Evolutionary conservation across 2,329 filamentous ascomycete species (phyloP), one percentile per base, ranked within the genome.

Genomic region (Cladobotryum protrusum): DNA sequence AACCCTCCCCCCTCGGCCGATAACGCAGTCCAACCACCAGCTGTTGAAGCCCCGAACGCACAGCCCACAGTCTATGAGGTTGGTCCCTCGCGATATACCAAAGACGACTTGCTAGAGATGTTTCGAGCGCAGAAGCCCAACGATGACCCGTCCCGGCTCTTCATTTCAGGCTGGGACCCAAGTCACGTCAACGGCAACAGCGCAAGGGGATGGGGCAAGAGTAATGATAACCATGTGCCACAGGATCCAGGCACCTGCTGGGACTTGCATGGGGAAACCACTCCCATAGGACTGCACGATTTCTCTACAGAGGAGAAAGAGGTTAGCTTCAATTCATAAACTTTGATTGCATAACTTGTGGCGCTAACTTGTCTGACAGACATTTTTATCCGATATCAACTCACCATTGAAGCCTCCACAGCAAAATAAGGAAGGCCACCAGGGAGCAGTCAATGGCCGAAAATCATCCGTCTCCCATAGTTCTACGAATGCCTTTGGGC

Each of bases 191-290:
- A 89, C 59, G 83, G 85, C 64, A 61, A 76, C 67, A 61, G 73
- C 57, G 59, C 80, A 67, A 69, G 83, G 66, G 79, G 81, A 48
- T 95, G 89, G 89, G 87, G 87, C 46, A 89, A 91, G 67, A 78
- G 76, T 58, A 79, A 81, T 52, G 90, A 96, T 56, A 79, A 78
- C 52, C 86, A 89, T 55, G 74, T 78, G 55, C 83, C 83, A 52
- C 82, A 87, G 61, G 90, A 92, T 41, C 88, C 91, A n/a, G 89
- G 93, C 55, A 81, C 92, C 39, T 97, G 91, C 67, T 99, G 92
- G 93, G 88, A 95, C 63, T 71, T 79, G 52, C 77, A 78, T 52
- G 89, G 87, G 19, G 77, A 78, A 47, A 76, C 82, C 41, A 78
- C 81, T 56, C 89, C 91, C 6, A 74, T 96, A 56, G 83, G 82